These are phyloP conservation scores for Desmodesmus armatus DNA, from an alignment of 139 green algal genomes.

Conservation along the genomic window DNA sequence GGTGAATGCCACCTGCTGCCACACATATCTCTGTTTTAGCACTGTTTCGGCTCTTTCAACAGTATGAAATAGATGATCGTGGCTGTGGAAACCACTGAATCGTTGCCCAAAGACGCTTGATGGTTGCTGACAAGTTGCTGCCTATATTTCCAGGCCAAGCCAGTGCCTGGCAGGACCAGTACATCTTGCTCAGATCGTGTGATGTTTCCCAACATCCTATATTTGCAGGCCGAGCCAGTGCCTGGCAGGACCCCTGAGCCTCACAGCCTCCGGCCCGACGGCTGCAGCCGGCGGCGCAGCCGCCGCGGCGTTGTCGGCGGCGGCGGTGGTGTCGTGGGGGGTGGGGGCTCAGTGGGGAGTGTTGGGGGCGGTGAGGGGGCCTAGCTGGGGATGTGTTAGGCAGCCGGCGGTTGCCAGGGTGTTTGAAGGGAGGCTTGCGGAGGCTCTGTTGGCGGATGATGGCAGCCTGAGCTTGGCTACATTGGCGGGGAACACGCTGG, in stretches of 20 bases:
- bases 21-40: too few relatives aligned
- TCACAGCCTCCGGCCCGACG: conserved; percentile 50
- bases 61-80: too few relatives aligned
- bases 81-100: too few relatives aligned
- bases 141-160: too few relatives aligned
- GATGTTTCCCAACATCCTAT: too few relatives aligned
- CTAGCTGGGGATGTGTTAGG: conserved; percentile 7
- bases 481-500: conserved; percentile 89
- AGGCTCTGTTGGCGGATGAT: conserved; percentile 91
- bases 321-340: background rate
- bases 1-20: too few relatives aligned
- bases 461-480: conserved; percentile 92
- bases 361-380: background rate
- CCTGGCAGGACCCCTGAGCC: conserved; percentile 76
- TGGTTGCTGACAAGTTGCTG: too few relatives aligned
- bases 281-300: background rate
- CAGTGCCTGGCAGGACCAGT: conserved; percentile 80
- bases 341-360: background rate
- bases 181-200: too few relatives aligned
- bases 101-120: too few relatives aligned
- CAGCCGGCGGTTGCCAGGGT: conserved; percentile 82
- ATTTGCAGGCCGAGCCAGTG: conserved; percentile 73
- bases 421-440: conserved; percentile 93
- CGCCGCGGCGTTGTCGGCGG: background rate
- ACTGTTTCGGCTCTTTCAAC: too few relatives aligned